These are phyloP conservation scores for Thielaviopsis punctulata DNA, from an alignment of 2,329 filamentous ascomycete species.

Conservation along the genomic window DNA sequence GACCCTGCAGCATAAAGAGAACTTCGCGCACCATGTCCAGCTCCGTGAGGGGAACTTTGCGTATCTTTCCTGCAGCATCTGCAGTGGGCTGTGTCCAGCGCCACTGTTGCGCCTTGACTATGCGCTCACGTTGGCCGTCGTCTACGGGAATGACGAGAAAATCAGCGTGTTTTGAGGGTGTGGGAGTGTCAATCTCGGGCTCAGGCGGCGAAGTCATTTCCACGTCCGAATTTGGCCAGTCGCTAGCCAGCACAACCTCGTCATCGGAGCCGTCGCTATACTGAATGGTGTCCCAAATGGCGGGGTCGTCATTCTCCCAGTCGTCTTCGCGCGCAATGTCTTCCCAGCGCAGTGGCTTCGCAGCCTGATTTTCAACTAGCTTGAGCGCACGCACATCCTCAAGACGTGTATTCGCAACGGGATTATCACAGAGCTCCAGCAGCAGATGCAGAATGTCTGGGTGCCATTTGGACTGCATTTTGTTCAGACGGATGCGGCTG, in stretches of 20 bases:
- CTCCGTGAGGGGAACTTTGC: constrained; percentile 43
- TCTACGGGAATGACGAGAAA: constrained; percentile 22
- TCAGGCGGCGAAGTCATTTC: constrained; percentile 19
- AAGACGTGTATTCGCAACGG: constrained; percentile 51
- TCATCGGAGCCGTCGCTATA: constrained; percentile 53
- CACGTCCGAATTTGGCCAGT: constrained; percentile 20
- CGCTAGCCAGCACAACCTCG: constrained; percentile 20
- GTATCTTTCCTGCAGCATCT: constrained; percentile 19
- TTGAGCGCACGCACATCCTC: constrained; percentile 39
- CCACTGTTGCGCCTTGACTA: constrained; percentile 22
- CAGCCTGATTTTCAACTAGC: constrained; percentile 22
- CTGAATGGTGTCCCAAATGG: constrained; percentile 54
- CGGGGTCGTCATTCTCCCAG: constrained; percentile 42
- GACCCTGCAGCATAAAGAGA: constrained; percentile 69
- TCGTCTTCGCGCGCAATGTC: constrained; percentile 64
- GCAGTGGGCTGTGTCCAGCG: constrained; percentile 20
- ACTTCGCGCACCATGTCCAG: constrained; percentile 58
- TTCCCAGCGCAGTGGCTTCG: constrained; percentile 50
- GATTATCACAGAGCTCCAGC: constrained; percentile 65
- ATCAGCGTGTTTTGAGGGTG: constrained; percentile 14
- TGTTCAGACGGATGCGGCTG: constrained; percentile 40
- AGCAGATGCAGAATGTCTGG: constrained; percentile 69
- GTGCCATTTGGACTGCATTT: constrained; percentile 41
- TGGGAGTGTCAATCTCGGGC: neutral
- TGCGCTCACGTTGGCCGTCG: constrained; percentile 17